These are phyloP conservation scores for Podospora australis DNA, from an alignment of 495 filamentous ascomycete genomes.

Conservation along the genomic window DNA sequence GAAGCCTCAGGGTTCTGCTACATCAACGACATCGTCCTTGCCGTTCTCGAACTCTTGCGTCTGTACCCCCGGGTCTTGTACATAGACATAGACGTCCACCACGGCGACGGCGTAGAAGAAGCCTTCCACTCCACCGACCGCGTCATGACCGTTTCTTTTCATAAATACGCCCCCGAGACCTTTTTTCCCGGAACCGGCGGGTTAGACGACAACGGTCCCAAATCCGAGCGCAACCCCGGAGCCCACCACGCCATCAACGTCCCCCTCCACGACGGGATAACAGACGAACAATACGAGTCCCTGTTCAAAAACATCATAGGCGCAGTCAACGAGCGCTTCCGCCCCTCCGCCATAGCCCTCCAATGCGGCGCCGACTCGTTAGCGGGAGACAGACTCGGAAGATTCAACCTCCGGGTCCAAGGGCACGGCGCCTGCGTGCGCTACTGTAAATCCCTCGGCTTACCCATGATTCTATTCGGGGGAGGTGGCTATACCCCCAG, in stretches of 20 bases:
- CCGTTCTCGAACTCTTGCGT: slow-evolving; percentile 90
- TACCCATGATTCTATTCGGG: slow-evolving; percentile 84
- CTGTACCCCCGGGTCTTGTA: slow-evolving; percentile 92
- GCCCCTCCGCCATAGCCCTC: slow-evolving; percentile 80
- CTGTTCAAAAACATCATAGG: slow-evolving; percentile 80
- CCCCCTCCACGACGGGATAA: slow-evolving; percentile 89
- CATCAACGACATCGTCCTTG: slow-evolving; percentile 96
- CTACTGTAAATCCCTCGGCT: slow-evolving; percentile 68
- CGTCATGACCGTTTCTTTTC: slow-evolving; percentile 97
- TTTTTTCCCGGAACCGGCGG: slow-evolving; percentile 97
- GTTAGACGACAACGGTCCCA: slow-evolving; percentile 81
- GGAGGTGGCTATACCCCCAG: slow-evolving; percentile 97
- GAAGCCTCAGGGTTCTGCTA: slow-evolving; percentile 98
- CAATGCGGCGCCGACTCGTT: slow-evolving; percentile 96
- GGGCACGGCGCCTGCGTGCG: slow-evolving; percentile 89
- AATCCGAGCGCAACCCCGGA: slow-evolving; percentile 77
- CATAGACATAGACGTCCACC: slow-evolving; percentile 97
- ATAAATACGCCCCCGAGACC: slow-evolving; percentile 83
- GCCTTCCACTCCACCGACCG: slow-evolving; percentile 97
- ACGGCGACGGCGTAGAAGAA: slow-evolving; percentile 96
- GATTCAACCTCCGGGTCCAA: slow-evolving; percentile 92
- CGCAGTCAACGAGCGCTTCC: slow-evolving; percentile 66
- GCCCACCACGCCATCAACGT: slow-evolving; percentile 97
- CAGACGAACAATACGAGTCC: slow-evolving; percentile 80
- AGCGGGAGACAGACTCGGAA: slow-evolving; percentile 85